Percentiles rank a stretch among this genome's conserved stretches.
These are phyloP conservation scores for Hamamelis virginiana DNA, from an alignment of 164 flowering plant species.

Conservation along the genomic window DNA sequence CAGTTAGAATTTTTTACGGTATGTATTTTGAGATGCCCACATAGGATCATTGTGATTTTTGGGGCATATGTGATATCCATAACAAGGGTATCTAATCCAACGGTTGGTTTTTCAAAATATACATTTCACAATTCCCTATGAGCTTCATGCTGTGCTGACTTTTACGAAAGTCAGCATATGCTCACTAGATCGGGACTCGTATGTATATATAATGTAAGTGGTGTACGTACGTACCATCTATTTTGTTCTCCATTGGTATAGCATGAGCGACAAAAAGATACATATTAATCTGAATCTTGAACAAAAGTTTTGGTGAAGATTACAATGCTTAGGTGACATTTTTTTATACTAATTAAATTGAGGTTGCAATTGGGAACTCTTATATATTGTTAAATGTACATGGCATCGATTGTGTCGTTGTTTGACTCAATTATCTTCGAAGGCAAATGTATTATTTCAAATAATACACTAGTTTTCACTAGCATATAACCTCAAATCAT, in stretches of 20 bases:
- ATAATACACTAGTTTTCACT: background rate
- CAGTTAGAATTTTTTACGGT: too few species aligned
- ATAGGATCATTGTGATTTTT: too few species aligned
- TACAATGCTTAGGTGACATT: background rate
- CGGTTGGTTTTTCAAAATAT: too few species aligned
- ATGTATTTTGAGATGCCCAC: too few species aligned
- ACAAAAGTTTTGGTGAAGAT: constrained; percentile 1
- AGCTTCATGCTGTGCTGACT: too few species aligned
- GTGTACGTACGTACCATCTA: background rate
- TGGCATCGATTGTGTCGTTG: background rate
- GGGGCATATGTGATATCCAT: too few species aligned
- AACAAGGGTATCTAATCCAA: too few species aligned
- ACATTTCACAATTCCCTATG: too few species aligned
- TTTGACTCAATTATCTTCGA: background rate
- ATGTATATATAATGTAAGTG: background rate
- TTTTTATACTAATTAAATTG: background rate
- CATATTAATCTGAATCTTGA: background rate
- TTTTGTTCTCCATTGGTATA: background rate
- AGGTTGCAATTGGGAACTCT: background rate
- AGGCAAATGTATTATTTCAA: background rate
- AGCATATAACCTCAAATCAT: background rate
- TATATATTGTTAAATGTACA: background rate
- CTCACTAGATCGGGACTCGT: too few species aligned
- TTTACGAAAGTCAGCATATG: too few species aligned
- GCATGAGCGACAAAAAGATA: background rate